Percentiles rank a stretch among this genome's conserved stretches.
These are phyloP conservation scores for Blepharisma undulans DNA, from an alignment of 169 alveolate genomes.

Conservation along the genomic window DNA sequence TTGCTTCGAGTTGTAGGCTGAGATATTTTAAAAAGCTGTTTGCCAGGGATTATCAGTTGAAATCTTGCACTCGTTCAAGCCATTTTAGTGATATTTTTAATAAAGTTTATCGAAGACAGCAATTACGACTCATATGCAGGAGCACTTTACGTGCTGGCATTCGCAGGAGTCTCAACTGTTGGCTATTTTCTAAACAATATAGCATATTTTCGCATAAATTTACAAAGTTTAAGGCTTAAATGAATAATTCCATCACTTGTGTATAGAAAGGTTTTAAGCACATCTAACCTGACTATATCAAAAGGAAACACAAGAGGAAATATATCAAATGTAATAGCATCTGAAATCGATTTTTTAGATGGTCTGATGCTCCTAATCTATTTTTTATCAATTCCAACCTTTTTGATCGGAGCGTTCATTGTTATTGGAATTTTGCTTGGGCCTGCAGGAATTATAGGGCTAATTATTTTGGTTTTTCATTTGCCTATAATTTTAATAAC, in stretches of 20 bases:
- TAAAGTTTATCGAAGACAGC: too few relatives aligned
- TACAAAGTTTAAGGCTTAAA: neutral
- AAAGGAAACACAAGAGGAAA: neutral
- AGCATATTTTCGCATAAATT: neutral
- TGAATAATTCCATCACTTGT: neutral
- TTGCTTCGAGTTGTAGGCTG: neutral
- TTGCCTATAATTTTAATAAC: neutral
- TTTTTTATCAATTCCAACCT: neutral
- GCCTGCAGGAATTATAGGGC: neutral
- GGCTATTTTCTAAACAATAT: neutral
- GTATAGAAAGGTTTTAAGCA: neutral
- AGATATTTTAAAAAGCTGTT: neutral
- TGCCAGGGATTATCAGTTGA: neutral
- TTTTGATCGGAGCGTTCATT: neutral
- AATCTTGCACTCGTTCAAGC: too few relatives aligned
- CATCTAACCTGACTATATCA: neutral
- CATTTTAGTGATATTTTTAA: too few relatives aligned
- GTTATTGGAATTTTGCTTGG: neutral
- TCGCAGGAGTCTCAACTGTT: neutral
- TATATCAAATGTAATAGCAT: neutral
- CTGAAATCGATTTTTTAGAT: conserved; percentile 5
- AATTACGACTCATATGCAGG: too few relatives aligned
- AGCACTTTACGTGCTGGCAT: neutral
- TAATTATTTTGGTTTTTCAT: neutral
- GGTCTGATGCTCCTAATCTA: neutral